phyloP scores from a whole-genome alignment of 2,329 filamentous ascomycete genomes.

The Xylaria sp. region DNA sequence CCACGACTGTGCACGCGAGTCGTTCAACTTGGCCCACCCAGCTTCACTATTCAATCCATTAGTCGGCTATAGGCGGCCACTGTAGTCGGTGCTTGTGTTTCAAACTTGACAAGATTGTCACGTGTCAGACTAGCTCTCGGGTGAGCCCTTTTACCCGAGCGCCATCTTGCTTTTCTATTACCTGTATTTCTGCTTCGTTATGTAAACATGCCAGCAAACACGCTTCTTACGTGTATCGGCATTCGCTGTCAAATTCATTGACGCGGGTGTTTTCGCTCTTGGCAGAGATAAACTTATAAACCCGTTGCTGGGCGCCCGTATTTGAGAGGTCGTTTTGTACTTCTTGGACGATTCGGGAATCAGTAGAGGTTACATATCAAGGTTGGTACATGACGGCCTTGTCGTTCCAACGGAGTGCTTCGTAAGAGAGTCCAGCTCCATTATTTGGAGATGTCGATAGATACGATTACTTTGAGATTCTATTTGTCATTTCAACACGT shows the following conservation, averaged over 20 bases:
- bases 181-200: background rate
- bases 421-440: background rate
- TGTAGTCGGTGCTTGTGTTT: conserved; percentile 10
- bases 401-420: background rate
- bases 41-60: background rate
- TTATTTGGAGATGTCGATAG: background rate
- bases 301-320: conserved; percentile 67
- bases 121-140: background rate
- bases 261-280: conserved; percentile 65
- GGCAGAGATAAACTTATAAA: conserved; percentile 60
- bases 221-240: conserved; percentile 57
- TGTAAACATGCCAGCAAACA: conserved; percentile 46
- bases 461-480: conserved; percentile 6
- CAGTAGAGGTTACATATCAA: conserved; percentile 66
- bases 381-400: background rate
- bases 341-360: conserved; percentile 65
- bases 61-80: background rate
- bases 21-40: background rate
- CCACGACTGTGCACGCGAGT: background rate
- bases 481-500: conserved; percentile 27
- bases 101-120: background rate
- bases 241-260: conserved; percentile 59
- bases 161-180: conserved; percentile 5
- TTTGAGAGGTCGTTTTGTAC: conserved; percentile 66
- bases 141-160: background rate